Evolutionary conservation across 805 yeast genomes (phyloP), one percentile per base, ranked within the genome.

Genomic region (Kodamaea nitidulidarum): DNA sequence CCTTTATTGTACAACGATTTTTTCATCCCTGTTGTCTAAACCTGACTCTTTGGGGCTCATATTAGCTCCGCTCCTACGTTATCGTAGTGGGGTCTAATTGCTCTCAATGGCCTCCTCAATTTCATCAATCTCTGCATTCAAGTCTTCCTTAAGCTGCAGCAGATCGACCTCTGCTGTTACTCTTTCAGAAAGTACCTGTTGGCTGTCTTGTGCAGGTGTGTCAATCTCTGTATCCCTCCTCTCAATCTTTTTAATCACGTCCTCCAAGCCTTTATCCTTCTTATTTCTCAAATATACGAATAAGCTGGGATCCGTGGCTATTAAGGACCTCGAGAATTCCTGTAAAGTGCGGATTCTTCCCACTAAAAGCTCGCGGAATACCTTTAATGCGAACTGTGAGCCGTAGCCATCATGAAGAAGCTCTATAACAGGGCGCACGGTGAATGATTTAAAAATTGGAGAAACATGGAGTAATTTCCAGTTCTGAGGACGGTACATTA

Each of bases 251-350:
- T 30, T 35, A 29, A 31, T 31, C n/a, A 41, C 7, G 24, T 31
- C 24, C 3, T 43, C 42, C 28, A 44, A 32, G 8, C 39, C 45
- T 7, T 16, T 28, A 26, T 52, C 52, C 12, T 42, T 37, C 11
- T 36, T 47, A 5, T 48, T 36, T 31, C 66, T 55, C 41, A 53
- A 49, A 44, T 65, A 66, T 4, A 67, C 52, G 36, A 44, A 54
- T 35, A 67, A 44, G 40, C 47, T 55, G 27, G 63, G 59, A 4
- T 38, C 20, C 7, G 43, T 50, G 1, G 51, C 35, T 4, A 63
- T 41, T 4, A 55, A 38, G 2, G 58, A 42, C 12, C 48, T 32
- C n/a, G 60, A 17, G 3, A 60, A 43, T 3, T 15, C 10, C 21
- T 24, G 16, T 12, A 33, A 24, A 9, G 38, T 24, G 11, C n/a